Evolutionary conservation across 768 basidiomycete genomes (phyloP), one percentile per base, ranked within the genome.

Genomic region (Boletus reticuloceps): DNA sequence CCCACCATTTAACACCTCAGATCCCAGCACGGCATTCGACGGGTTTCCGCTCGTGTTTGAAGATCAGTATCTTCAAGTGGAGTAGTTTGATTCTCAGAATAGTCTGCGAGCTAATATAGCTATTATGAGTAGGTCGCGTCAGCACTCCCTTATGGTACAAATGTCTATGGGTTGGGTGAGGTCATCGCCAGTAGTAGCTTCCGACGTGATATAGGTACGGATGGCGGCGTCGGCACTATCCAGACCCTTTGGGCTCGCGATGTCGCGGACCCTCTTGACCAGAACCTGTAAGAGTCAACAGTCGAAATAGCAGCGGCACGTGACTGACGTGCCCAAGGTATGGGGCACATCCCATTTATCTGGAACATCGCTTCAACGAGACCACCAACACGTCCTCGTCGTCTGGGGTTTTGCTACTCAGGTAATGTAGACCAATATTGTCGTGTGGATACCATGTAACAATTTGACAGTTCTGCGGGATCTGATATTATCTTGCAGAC

Each of bases 121-220:
- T 11, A 14, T 20, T 3, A 41, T 1, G 50, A n/a, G 2, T 55
- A 85, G 84, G 59, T 92, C 19, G 74, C 87, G 1, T 88, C 87
- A 5, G 79, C 85, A 0, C 73, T 92, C 2, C 87, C 89, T 1
- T 65, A 78, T 8, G 75, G 78, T 34, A 79, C 89, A 4, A 91
- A 91, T 59, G 79, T 92, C 47, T 91, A 91, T 59, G 91, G 91
- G 2, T 70, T 92, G 37, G 88, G 90, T 3, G 89, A 94, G 66
- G 82, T 83, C 2, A 72, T 89, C 12, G 78, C 86, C 1, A 82
- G 82, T 64, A 85, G 84, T 56, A 87, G 87, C 6, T 85, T 88
- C 67, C 74, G 87, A 37, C 76, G 87, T 31, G 79, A 84, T 55
- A 75, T 87, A 31, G 80, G 79, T 25, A 72, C 74, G 3, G 67